Percentiles rank a stretch among this genome's conserved stretches.
Conservation (phyloP, 805 yeast genomes). For the Diddensiella santjacobensis region DNA sequence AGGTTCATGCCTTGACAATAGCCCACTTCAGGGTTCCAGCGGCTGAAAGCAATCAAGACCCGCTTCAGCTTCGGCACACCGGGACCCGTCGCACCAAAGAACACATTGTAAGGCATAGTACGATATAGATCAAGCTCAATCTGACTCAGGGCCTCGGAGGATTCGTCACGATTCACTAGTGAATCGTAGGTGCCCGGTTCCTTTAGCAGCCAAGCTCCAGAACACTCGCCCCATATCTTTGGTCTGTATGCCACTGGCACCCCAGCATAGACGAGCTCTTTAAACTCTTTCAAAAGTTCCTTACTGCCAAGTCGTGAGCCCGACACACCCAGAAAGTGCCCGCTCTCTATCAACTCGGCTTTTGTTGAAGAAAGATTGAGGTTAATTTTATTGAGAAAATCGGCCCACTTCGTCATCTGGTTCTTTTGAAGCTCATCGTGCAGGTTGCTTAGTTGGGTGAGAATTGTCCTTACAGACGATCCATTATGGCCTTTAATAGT, state of each 20-base stretch:
- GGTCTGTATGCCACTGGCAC: conserved; percentile 48
- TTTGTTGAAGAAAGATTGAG: conserved; percentile 11
- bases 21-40: conserved; percentile 47
- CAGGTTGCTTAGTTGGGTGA: conserved; percentile 40
- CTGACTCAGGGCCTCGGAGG: conserved; percentile 41
- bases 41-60: conserved; percentile 47
- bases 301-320: conserved; percentile 35
- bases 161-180: conserved; percentile 22
- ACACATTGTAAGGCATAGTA: conserved; percentile 52
- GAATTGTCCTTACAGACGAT: conserved; percentile 28
- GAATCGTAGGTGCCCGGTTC: conserved; percentile 47
- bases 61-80: conserved; percentile 46
- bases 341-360: conserved; percentile 26
- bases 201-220: conserved; percentile 43
- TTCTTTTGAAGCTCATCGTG: conserved; percentile 43
- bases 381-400: conserved; percentile 37
- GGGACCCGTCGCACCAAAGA: conserved; percentile 52
- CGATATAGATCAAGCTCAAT: conserved; percentile 52
- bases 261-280: conserved; percentile 42
- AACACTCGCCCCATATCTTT: conserved; percentile 51
- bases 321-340: conserved; percentile 39
- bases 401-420: conserved; percentile 45
- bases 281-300: conserved; percentile 32
- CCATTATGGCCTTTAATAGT: not conserved
- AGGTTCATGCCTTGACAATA: conserved; percentile 62